Conservation (phyloP, 345 rosid genomes). For the Dipteronia dyeriana region DNA sequence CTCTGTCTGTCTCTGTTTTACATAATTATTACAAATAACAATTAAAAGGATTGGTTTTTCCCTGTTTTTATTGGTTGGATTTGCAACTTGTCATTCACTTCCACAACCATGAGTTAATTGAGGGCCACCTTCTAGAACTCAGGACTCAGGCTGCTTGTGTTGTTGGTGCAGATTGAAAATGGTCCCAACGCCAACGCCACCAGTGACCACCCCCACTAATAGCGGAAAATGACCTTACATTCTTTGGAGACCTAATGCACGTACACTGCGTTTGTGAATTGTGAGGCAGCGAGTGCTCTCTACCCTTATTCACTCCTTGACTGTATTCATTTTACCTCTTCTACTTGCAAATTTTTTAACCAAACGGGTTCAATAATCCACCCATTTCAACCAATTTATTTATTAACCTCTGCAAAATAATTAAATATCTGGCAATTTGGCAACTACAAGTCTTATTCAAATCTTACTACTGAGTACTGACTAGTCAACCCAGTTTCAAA, state of each 20-base stretch:
- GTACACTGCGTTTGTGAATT: constrained; percentile 7
- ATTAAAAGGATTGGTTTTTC: constrained; percentile 21
- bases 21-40: background rate
- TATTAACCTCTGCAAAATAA: no score
- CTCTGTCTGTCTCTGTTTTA: background rate
- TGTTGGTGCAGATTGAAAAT: background rate
- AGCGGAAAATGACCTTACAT: constrained; percentile 52
- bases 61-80: constrained; percentile 35
- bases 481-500: background rate
- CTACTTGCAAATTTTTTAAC: background rate
- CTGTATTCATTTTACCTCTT: background rate
- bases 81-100: constrained; percentile 34
- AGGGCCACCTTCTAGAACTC: constrained; percentile 10
- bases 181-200: constrained; percentile 36
- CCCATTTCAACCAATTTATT: no score
- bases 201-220: constrained; percentile 40
- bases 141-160: background rate
- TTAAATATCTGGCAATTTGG: no score
- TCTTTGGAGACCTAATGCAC: background rate
- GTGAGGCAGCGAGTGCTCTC: background rate
- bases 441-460: background rate
- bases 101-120: constrained; percentile 10
- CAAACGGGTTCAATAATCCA: no score
- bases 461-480: background rate
- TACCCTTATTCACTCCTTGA: background rate